phyloP scores from a whole-genome alignment of 1,139 yeast species.

The Taphrina deformans region DNA sequence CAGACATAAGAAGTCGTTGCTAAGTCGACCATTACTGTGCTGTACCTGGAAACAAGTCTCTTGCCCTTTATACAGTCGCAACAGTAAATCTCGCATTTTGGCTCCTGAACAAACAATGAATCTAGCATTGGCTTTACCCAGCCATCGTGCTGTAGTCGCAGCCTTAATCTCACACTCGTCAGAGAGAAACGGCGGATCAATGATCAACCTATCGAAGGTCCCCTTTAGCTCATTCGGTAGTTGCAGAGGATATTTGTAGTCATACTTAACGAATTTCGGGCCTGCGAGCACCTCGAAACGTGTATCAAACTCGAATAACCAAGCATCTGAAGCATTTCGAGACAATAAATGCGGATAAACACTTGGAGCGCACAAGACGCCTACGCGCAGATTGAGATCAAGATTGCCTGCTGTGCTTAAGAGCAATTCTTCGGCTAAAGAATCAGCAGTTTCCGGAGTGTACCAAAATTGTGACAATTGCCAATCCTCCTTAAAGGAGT shows the following conservation, averaged over 20 bases:
- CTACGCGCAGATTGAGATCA: constrained; percentile 58
- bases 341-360: constrained; percentile 80
- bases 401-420: constrained; percentile 50
- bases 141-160: constrained; percentile 47
- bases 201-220: constrained; percentile 68
- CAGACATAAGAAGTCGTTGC: constrained; percentile 77
- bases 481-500: constrained; percentile 85
- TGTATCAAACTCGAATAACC: constrained; percentile 72
- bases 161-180: constrained; percentile 75
- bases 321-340: constrained; percentile 49
- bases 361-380: constrained; percentile 84
- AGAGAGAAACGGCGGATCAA: constrained; percentile 87
- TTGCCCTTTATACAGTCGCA: constrained; percentile 56
- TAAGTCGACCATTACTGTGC: constrained; percentile 72
- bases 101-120: constrained; percentile 83
- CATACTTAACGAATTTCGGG: constrained; percentile 67
- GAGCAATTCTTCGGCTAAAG: constrained; percentile 65
- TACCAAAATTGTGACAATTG: constrained; percentile 90
- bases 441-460: constrained; percentile 66
- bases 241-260: constrained; percentile 66
- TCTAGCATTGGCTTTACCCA: constrained; percentile 50
- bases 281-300: constrained; percentile 76
- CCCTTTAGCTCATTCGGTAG: constrained; percentile 61
- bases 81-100: constrained; percentile 67
- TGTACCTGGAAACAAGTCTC: constrained; percentile 72